Percentiles rank a stretch among this genome's conserved stretches.
These are phyloP conservation scores for Coemansia reversa DNA, from an alignment of 192 early-diverging fungal species.

Conservation along the genomic window DNA sequence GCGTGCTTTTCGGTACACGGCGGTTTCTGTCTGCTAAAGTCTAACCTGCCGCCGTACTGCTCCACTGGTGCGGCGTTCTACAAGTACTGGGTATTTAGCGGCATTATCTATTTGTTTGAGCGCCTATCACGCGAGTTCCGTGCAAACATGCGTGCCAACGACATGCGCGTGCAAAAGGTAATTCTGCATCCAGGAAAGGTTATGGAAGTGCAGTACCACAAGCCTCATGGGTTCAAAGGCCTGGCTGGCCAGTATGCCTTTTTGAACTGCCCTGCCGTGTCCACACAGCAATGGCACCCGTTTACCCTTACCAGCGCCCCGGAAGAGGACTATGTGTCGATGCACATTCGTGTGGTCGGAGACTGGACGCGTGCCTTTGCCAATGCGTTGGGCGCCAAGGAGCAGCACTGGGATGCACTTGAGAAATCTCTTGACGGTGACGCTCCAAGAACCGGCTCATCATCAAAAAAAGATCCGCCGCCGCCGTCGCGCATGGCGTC, in stretches of 20 bases:
- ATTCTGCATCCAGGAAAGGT: constrained; percentile 82
- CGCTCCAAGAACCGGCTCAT: constrained; percentile 1
- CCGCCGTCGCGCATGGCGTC: constrained; percentile 22
- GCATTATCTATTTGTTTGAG: constrained; percentile 69
- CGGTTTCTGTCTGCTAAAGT: constrained; percentile 80
- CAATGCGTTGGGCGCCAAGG: constrained; percentile 65
- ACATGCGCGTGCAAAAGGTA: constrained; percentile 75
- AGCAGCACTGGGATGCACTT: constrained; percentile 57
- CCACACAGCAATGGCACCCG: constrained; percentile 76
- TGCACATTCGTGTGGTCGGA: constrained; percentile 76
- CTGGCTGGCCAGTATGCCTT: constrained; percentile 81
- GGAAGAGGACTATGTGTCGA: constrained; percentile 69
- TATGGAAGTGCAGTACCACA: constrained; percentile 76
- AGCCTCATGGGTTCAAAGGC: constrained; percentile 57
- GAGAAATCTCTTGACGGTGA: constrained; percentile 31
- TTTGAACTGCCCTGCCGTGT: constrained; percentile 71
- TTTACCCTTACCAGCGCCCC: constrained; percentile 83
- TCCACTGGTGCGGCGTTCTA: constrained; percentile 72
- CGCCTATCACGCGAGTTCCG: constrained; percentile 71
- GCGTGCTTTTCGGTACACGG: constrained; percentile 77
- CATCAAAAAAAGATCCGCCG: constrained; percentile 14
- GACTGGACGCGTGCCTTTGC: constrained; percentile 75
- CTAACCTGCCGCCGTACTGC: constrained; percentile 63
- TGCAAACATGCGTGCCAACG: constrained; percentile 53
- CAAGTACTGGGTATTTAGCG: constrained; percentile 76